These are phyloP conservation scores for Penicillium sp. DNA, from an alignment of 2,329 filamentous ascomycete species.

Conservation along the genomic window DNA sequence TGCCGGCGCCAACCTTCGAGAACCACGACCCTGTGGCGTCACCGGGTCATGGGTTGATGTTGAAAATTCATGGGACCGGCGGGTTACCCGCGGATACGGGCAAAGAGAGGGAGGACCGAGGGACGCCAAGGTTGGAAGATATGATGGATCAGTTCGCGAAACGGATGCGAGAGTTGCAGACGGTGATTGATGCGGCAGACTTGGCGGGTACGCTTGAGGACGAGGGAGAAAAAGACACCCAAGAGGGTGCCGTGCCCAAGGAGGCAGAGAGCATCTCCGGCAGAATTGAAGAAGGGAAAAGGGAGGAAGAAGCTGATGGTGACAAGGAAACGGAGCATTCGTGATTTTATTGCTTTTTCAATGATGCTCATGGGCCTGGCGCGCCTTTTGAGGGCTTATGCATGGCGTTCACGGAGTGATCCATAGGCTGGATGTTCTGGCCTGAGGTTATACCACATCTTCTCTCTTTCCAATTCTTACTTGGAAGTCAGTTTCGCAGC, in stretches of 20 bases:
- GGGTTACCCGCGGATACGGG: slow-evolving; percentile 27
- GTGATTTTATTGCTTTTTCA: neutral
- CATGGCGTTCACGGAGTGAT: slow-evolving; percentile 7
- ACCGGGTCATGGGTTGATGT: slow-evolving; percentile 49
- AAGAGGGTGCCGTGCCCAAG: too few relatives aligned
- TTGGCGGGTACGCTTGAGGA: slow-evolving; percentile 2
- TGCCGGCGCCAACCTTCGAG: slow-evolving; percentile 62
- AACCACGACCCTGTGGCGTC: slow-evolving; percentile 51
- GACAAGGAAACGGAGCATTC: neutral
- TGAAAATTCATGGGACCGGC: slow-evolving; percentile 45
- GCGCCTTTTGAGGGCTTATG: neutral
- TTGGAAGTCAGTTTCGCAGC: neutral
- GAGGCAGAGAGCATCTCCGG: neutral
- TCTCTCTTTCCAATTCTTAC: too few relatives aligned
- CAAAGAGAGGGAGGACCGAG: slow-evolving; percentile 25
- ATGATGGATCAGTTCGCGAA: slow-evolving; percentile 49
- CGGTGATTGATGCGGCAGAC: slow-evolving; percentile 40
- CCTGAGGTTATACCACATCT: too few relatives aligned
- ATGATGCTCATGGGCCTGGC: neutral
- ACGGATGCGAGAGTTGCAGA: slow-evolving; percentile 43
- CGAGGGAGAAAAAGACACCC: too few relatives aligned
- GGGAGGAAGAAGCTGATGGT: neutral
- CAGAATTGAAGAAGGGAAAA: neutral
- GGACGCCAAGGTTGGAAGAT: slow-evolving; percentile 40
- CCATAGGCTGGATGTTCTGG: too few relatives aligned